These are phyloP conservation scores for Chalciporus chontae DNA, from an alignment of 768 basidiomycete genomes.

Conservation along the genomic window DNA sequence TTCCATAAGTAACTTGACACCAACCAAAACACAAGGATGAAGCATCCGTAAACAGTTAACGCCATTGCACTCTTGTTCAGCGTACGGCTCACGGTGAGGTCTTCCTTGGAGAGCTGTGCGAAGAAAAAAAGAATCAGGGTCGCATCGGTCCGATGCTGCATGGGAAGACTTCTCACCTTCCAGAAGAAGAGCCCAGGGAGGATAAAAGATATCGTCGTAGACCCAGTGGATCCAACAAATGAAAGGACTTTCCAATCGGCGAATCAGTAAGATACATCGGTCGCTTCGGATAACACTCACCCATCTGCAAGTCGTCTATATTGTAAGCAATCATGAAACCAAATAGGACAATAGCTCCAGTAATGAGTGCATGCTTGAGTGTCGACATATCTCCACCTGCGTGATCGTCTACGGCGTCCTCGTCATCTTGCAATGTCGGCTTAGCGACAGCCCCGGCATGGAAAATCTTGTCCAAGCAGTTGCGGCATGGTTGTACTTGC, in stretches of 20 bases:
- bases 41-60: constrained; percentile 69
- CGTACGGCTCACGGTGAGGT: constrained; percentile 48
- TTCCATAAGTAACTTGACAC: constrained; percentile 30
- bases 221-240: constrained; percentile 95
- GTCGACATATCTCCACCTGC: constrained; percentile 58
- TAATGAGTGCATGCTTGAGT: constrained; percentile 67
- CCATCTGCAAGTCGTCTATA: constrained; percentile 73
- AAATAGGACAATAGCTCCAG: constrained; percentile 56
- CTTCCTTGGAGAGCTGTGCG: constrained; percentile 65
- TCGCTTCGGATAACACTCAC: constrained; percentile 38
- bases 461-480: constrained; percentile 90
- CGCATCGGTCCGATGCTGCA: neutral
- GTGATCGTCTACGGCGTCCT: constrained; percentile 53
- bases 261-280: constrained; percentile 10
- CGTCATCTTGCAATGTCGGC: constrained; percentile 41
- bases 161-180: constrained; percentile 52
- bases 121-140: constrained; percentile 8
- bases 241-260: constrained; percentile 65
- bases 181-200: constrained; percentile 92
- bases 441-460: constrained; percentile 38
- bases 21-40: constrained; percentile 86
- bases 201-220: constrained; percentile 96
- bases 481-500: constrained; percentile 91
- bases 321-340: constrained; percentile 76
- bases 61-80: constrained; percentile 62